Evolutionary conservation across 306 rosid genomes (phyloP).

Genomic region (Dryas drummondii): DNA sequence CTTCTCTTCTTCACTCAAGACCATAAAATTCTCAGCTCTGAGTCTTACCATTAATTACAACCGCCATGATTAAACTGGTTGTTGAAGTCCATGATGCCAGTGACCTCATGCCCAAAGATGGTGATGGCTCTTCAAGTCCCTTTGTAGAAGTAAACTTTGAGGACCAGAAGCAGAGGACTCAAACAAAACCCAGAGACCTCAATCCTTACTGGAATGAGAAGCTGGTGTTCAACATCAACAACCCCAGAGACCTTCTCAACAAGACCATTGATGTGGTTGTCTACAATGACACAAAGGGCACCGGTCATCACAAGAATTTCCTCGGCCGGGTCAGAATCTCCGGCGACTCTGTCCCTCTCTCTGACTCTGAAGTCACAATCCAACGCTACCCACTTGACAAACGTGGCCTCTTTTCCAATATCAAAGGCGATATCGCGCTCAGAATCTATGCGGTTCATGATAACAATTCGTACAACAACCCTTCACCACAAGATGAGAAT

Average conservation of each 20-base stretch:
- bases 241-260: constrained; percentile 46
- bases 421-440: constrained; percentile 79
- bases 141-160: constrained; percentile 68
- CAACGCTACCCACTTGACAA: constrained; percentile 88
- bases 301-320: constrained; percentile 44
- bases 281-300: constrained; percentile 40
- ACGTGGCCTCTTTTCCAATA: constrained; percentile 56
- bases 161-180: constrained; percentile 55
- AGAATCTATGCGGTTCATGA: constrained; percentile 44
- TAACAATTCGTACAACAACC: not conserved
- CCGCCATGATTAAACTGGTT: constrained; percentile 59
- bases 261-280: constrained; percentile 60
- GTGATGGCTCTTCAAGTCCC: constrained; percentile 73
- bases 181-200: constrained; percentile 58
- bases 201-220: constrained; percentile 79
- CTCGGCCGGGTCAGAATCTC: constrained; percentile 79
- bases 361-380: constrained; percentile 53
- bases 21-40: not conserved
- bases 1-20: constrained; percentile 17
- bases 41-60: not conserved
- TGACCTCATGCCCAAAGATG: constrained; percentile 80
- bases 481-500: not conserved
- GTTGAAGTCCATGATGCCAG: constrained; percentile 72
- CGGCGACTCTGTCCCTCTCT: constrained; percentile 55
- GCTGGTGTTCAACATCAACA: constrained; percentile 52